Evolutionary conservation across 805 yeast genomes (phyloP).

Genomic region (Wickerhamomyces queroliae): DNA sequence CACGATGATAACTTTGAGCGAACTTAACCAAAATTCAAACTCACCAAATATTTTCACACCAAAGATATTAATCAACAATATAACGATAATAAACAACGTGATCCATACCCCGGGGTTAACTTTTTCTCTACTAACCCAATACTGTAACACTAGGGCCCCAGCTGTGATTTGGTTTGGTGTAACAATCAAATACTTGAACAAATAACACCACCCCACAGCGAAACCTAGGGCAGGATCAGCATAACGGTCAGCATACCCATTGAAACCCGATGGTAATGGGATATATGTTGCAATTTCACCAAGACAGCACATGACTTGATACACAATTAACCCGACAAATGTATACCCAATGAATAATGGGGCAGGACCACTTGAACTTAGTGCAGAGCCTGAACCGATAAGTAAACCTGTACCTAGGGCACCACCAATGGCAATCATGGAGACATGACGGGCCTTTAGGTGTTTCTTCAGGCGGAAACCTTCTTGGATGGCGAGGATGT

Average conservation of each 20-base stretch:
- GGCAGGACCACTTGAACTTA: slow-evolving; percentile 55
- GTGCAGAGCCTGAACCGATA: slow-evolving; percentile 57
- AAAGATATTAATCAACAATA: slow-evolving; percentile 41
- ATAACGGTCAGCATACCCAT: slow-evolving; percentile 51
- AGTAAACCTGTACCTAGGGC: slow-evolving; percentile 68
- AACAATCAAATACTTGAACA: slow-evolving; percentile 21
- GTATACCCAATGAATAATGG: slow-evolving; percentile 55
- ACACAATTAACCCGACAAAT: slow-evolving; percentile 66
- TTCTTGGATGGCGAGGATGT: slow-evolving; percentile 15
- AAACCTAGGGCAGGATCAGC: slow-evolving; percentile 23
- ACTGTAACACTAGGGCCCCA: slow-evolving; percentile 43
- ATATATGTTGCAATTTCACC: slow-evolving; percentile 67
- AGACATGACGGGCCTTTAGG: slow-evolving; percentile 53
- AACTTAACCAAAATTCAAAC: slow-evolving; percentile 45
- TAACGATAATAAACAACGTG: slow-evolving; percentile 33
- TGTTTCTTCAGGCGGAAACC: slow-evolving; percentile 18
- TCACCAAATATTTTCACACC: slow-evolving; percentile 55
- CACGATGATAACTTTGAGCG: slow-evolving; percentile 47
- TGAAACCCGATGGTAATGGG: slow-evolving; percentile 61
- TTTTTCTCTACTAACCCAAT: slow-evolving; percentile 38
- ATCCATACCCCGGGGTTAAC: slow-evolving; percentile 60
- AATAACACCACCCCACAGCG: slow-evolving; percentile 23
- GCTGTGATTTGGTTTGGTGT: slow-evolving; percentile 44
- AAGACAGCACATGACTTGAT: slow-evolving; percentile 59
- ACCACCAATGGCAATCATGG: slow-evolving; percentile 69